Base-by-base conservation (phyloP, 192 early-diverging fungal species). In the Spizellomyces sp. region DNA sequence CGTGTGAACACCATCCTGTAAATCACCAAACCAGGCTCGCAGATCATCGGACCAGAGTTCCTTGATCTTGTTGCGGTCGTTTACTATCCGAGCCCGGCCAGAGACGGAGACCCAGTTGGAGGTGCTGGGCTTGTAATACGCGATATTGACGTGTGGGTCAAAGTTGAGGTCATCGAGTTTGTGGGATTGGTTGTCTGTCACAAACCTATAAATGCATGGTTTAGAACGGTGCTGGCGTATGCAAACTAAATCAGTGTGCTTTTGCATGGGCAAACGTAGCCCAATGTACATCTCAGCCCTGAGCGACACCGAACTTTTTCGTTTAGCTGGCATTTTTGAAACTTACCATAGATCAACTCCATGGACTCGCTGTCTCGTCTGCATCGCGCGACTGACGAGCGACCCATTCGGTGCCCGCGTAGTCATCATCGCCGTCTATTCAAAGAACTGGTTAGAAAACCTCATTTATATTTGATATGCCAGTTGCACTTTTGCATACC, bases 141-240 rank as follows among this genome's bases (percentile, higher is more conserved):
- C 71, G 8, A 83, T 45, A 46, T 84, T 84, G 19, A 84, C 81
- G 43, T 84, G 67, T 9, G 70, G 62, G 69, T 84, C 83, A 54
- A 61, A 58, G 9, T 57, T 7, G 6, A 84, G 62, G 12, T 84
- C 83, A 5, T 84, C 83, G 27, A 80, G 56, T 54, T 84, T 84
- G 72, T 84, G 77, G 10, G 79, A 66, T 27, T 73, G 43, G 43
- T 75, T 83, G 73, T 84, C 83, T 36, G 81, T 67, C 22, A 75
- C 59, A 58, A 84, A 84, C 67, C 52, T 59, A 5, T 67, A 36
- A 36, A 36, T 3, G 27, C 6, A 62, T 22, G n/a, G 54, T 0
- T 36, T 36, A 36, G 27, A 36, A 36, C 0, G 27, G 27, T 36
- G 27, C 27, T 36, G 27, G 27, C 27, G 3, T 36, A 36, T 0